A percentile compares a stretch with the other conserved stretches of the same genome.
These are phyloP conservation scores for Alternaria longipes DNA, from an alignment of 2,329 filamentous ascomycete species.

Conservation along the genomic window DNA sequence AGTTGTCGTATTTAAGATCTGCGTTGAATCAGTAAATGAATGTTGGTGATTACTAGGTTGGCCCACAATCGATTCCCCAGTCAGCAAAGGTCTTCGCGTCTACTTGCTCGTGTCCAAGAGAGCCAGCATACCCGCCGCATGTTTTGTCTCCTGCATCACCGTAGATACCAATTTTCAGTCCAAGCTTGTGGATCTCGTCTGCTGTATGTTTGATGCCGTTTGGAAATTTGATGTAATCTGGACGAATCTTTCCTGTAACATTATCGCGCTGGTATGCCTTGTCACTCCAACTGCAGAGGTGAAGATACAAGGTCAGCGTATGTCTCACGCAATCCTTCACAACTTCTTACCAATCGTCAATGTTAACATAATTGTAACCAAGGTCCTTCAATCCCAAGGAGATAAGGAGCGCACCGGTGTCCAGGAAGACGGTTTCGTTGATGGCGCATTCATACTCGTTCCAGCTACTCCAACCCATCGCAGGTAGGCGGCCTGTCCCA, in stretches of 20 bases:
- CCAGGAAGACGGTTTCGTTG: slow-evolving; percentile 32
- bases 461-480: slow-evolving; percentile 38
- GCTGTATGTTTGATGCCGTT: slow-evolving; percentile 65
- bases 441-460: slow-evolving; percentile 35
- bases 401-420: slow-evolving; percentile 23
- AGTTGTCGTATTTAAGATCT: slow-evolving; percentile 48
- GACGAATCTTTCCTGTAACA: slow-evolving; percentile 45
- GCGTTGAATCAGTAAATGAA: neutral
- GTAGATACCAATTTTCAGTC: slow-evolving; percentile 71
- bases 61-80: slow-evolving; percentile 43
- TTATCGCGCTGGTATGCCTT: slow-evolving; percentile 53
- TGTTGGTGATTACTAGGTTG: neutral
- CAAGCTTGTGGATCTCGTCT: slow-evolving; percentile 63
- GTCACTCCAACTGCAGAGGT: slow-evolving; percentile 54
- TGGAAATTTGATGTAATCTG: slow-evolving; percentile 65
- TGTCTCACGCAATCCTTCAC: neutral
- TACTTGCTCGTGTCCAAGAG: slow-evolving; percentile 63
- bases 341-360: slow-evolving; percentile 62
- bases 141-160: slow-evolving; percentile 61
- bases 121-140: slow-evolving; percentile 66
- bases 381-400: slow-evolving; percentile 32
- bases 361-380: slow-evolving; percentile 60
- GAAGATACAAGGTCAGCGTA: neutral
- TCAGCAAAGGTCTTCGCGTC: slow-evolving; percentile 65
- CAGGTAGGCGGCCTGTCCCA: slow-evolving; percentile 29